Evolutionary conservation across 768 basidiomycete genomes (phyloP), one percentile per base, ranked within the genome.

Genomic region (Clavaria fumosa): DNA sequence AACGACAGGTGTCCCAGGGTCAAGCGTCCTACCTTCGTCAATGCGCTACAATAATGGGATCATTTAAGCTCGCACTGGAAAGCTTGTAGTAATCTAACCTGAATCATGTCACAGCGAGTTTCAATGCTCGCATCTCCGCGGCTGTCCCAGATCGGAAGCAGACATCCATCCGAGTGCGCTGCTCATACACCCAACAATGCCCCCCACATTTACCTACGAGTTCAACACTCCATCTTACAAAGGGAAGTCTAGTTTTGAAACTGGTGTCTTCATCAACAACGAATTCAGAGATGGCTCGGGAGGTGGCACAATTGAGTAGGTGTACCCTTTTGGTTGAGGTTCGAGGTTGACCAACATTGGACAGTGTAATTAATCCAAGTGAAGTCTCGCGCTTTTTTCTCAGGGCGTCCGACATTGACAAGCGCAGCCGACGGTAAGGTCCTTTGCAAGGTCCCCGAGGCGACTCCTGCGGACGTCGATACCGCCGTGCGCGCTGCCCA

Each of bases 251-350:
- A 59, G 57, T 15, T 71, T 81, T 53, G 53, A 55, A 41, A 78
- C 80, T 3, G 81, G 84, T 23, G 53, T 84, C 44, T 86, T 71
- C 63, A 81, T 89, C 58, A 61, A 72, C 53, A 74, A 75, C 47
- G 50, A 83, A 56, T 86, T 70, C 46, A 58, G 67, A 30, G 71
- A 73, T 27, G 75, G 75, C 11, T 54, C 58, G 5, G 55, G 66
- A 4, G 55, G 60, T 1, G 67, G 60, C 22, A 72, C 67, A 2
- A 54, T 55, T 38, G 48, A 48, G 49, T 56, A 34, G 27, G 40
- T 30, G n/a, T 22, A 32, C 22, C 34, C 31, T 39, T 31, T 26
- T 20, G 18, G 38, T 35, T 9, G 42, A 30, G n/a, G 32, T 23
- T 24, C 9, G 5, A 19, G 3, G 15, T 26, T 38, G 40, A 20